A percentile compares a stretch with the other conserved stretches of the same genome.
Evolutionary conservation across 2,329 filamentous ascomycete species (phyloP).

Genomic region (Cytospora mali): DNA sequence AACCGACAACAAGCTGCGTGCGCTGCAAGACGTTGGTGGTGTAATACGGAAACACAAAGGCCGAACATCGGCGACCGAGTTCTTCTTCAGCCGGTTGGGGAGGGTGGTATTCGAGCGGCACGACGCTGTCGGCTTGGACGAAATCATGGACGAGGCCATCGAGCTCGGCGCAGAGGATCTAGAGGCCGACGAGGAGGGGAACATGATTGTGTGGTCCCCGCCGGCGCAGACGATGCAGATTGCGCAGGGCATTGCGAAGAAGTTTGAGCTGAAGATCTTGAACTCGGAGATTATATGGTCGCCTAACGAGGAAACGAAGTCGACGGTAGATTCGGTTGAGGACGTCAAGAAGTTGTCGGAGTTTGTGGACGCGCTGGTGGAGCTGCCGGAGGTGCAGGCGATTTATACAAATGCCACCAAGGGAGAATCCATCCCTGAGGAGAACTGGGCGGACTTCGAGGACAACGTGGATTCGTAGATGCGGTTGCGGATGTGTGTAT

Average conservation of each 20-base stretch:
- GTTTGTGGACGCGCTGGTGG: constrained; percentile 63
- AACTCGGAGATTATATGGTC: constrained; percentile 84
- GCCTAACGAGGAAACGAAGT: constrained; percentile 77
- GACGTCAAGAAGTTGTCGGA: constrained; percentile 59
- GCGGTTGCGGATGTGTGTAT: constrained; percentile 7
- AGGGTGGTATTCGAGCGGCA: constrained; percentile 68
- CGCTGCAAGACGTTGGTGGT: constrained; percentile 71
- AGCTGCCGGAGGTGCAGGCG: constrained; percentile 73
- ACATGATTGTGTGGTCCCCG: constrained; percentile 71
- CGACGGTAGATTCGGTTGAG: constrained; percentile 60
- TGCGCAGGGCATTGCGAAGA: constrained; percentile 63
- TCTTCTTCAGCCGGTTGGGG: constrained; percentile 83
- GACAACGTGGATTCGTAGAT: constrained; percentile 52
- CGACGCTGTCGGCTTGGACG: constrained; percentile 61
- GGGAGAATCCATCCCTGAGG: constrained; percentile 51
- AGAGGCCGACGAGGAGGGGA: constrained; percentile 66
- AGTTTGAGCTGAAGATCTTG: constrained; percentile 67
- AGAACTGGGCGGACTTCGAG: constrained; percentile 56
- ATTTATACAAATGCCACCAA: constrained; percentile 72
- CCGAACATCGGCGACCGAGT: constrained; percentile 71
- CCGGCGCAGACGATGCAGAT: constrained; percentile 66
- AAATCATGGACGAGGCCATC: constrained; percentile 79
- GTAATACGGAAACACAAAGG: constrained; percentile 74
- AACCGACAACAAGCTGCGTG: constrained; percentile 77
- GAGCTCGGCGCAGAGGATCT: constrained; percentile 82